Evolutionary conservation across 306 rosid genomes (phyloP).

Genomic region (Lagenaria siceraria): DNA sequence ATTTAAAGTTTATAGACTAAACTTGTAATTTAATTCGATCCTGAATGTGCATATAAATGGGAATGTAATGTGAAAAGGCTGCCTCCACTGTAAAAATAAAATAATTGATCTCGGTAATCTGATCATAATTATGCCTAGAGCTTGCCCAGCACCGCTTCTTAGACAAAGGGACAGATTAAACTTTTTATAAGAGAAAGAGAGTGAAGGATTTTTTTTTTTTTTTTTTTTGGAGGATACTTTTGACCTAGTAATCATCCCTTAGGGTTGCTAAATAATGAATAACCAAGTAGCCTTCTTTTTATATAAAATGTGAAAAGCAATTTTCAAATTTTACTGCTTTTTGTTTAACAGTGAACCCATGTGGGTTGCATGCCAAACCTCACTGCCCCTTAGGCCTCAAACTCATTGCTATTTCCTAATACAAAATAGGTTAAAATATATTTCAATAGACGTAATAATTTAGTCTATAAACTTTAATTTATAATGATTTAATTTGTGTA

Average conservation of each 20-base stretch:
- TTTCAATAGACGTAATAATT: too few species aligned
- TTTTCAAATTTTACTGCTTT: conserved; percentile 10
- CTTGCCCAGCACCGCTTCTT: conserved; percentile 13
- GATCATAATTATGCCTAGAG: conserved; percentile 19
- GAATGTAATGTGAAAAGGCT: conserved; percentile 22
- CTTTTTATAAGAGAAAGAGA: background rate
- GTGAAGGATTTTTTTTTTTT: background rate
- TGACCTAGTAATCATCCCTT: conserved; percentile 21
- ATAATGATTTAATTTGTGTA: too few species aligned
- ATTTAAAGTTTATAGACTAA: too few species aligned
- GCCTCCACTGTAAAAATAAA: conserved; percentile 28
- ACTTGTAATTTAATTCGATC: too few species aligned
- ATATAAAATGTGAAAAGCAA: background rate
- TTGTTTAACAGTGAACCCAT: conserved; percentile 7
- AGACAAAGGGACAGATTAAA: conserved; percentile 12
- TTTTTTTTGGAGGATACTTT: conserved; percentile 15
- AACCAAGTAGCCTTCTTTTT: background rate
- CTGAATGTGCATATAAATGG: too few species aligned
- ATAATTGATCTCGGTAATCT: conserved; percentile 30
- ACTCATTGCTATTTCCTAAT: background rate
- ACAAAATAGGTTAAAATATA: background rate
- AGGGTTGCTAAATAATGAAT: conserved; percentile 3
- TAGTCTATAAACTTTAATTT: too few species aligned
- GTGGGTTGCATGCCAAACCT: conserved; percentile 5
- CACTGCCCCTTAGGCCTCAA: too few species aligned